Evolutionary conservation across 2,329 filamentous ascomycete species (phyloP).

Genomic region (Fusarium euwallaceae): DNA sequence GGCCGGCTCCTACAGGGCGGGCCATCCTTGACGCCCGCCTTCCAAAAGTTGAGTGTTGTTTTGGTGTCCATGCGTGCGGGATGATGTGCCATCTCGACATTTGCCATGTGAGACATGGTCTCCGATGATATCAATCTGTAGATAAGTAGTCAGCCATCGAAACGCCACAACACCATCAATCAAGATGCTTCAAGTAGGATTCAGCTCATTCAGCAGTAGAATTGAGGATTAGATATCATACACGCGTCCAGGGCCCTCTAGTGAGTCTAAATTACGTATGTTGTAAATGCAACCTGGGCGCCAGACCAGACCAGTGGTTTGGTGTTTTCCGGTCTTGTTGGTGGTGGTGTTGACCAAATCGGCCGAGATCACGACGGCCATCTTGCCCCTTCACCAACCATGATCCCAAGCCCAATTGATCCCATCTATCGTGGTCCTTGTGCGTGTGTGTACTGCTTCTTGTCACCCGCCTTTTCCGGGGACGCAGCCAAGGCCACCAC

Average conservation of each 20-base stretch:
- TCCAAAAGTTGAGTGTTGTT: background rate
- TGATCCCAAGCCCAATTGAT: slow-evolving; percentile 17
- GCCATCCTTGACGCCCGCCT: slow-evolving; percentile 7
- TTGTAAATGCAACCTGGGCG: slow-evolving; percentile 30
- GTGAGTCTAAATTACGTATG: slow-evolving; percentile 36
- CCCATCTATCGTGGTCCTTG: slow-evolving; percentile 22
- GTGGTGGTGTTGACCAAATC: slow-evolving; percentile 9
- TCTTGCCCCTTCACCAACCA: slow-evolving; percentile 8
- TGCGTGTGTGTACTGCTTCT: background rate
- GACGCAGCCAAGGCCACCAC: slow-evolving; percentile 10
- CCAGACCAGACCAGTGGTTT: slow-evolving; percentile 2
- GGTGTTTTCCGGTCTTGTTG: background rate
- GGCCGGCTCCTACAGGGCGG: slow-evolving; percentile 6
- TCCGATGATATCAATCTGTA: background rate
- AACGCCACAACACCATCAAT: background rate
- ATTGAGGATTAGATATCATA: slow-evolving; percentile 45
- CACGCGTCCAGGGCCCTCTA: slow-evolving; percentile 42
- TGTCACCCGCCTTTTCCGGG: slow-evolving; percentile 5
- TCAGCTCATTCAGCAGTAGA: slow-evolving; percentile 24
- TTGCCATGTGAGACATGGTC: slow-evolving; percentile 4
- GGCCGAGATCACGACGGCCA: slow-evolving; percentile 17
- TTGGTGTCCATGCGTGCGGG: background rate
- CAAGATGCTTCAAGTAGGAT: slow-evolving; percentile 5
- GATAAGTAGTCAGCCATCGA: background rate
- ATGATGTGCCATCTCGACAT: slow-evolving; percentile 8